phyloP scores from a whole-genome alignment of 164 flowering plant genomes.

The Kalanchoe fedtschenkoi region DNA sequence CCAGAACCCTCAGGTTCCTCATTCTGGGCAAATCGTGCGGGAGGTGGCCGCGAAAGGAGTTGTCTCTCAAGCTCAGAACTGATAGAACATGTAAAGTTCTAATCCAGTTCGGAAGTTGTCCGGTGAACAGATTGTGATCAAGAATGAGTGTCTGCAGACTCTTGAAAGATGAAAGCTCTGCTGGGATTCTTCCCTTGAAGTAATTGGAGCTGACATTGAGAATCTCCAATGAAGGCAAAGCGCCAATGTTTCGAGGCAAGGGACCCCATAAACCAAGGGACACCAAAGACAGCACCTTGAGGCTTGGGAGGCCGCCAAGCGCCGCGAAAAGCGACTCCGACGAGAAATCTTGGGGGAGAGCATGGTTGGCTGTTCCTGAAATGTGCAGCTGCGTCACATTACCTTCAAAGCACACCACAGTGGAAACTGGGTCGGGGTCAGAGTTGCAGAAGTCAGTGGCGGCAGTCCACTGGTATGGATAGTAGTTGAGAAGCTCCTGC shows the following conservation, averaged over 20 bases:
- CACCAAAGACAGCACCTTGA: slow-evolving; percentile 75
- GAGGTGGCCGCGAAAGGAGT: slow-evolving; percentile 54
- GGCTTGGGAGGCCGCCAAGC: slow-evolving; percentile 50
- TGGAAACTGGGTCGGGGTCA: slow-evolving; percentile 24
- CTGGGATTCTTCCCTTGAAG: slow-evolving; percentile 55
- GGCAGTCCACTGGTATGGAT: slow-evolving; percentile 12
- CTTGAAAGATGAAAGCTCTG: slow-evolving; percentile 33
- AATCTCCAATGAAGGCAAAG: slow-evolving; percentile 62
- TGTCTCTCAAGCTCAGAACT: slow-evolving; percentile 70
- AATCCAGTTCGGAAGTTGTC: slow-evolving; percentile 50
- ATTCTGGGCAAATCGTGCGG: slow-evolving; percentile 44
- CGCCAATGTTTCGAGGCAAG: slow-evolving; percentile 47
- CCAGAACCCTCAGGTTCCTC: slow-evolving; percentile 57
- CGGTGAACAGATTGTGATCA: slow-evolving; percentile 64
- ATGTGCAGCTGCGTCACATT: slow-evolving; percentile 77
- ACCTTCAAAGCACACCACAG: slow-evolving; percentile 74
- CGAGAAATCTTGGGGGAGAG: slow-evolving; percentile 54
- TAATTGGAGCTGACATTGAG: slow-evolving; percentile 80
- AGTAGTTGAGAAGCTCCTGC: slow-evolving; percentile 25
- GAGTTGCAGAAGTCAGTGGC: slow-evolving; percentile 24
- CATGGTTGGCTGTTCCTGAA: slow-evolving; percentile 30
- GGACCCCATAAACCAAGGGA: slow-evolving; percentile 93
- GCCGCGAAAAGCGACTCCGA: slow-evolving; percentile 53
- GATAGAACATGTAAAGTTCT: slow-evolving; percentile 42
- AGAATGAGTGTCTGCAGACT: slow-evolving; percentile 67